phyloP scores from a whole-genome alignment of 192 early-diverging fungal genomes.

The Geranomyces variabilis region DNA sequence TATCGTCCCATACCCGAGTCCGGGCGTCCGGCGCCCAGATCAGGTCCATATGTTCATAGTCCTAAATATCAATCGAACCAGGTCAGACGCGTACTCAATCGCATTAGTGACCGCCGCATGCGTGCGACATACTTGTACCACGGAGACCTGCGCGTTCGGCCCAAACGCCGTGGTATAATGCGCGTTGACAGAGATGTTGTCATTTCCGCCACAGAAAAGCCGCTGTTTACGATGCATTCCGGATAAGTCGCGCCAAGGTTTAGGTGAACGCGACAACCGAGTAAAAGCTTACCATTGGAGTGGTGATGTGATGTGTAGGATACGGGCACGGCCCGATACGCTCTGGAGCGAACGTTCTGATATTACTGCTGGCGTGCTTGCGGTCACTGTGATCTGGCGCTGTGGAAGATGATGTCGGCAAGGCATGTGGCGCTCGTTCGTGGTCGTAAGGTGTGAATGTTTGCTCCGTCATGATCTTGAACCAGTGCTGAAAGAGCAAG shows the following conservation, averaged over 20 bases:
- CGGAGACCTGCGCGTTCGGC: background rate
- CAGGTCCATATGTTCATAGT: conserved; percentile 40
- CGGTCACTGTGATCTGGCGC: background rate
- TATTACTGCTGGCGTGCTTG: conserved; percentile 4
- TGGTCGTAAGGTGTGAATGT: conserved; percentile 36
- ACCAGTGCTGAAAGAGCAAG: conserved; percentile 39
- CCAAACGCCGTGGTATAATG: conserved; percentile 8
- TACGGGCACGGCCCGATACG: conserved; percentile 30
- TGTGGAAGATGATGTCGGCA: background rate
- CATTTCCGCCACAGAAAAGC: conserved; percentile 28
- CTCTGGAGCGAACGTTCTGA: conserved; percentile 18
- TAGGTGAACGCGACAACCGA: background rate
- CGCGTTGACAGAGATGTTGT: conserved; percentile 30
- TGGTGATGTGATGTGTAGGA: conserved; percentile 47
- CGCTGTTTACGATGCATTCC: too few relatives aligned
- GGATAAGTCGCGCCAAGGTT: background rate
- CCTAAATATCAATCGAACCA: conserved; percentile 9
- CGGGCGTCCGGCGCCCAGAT: conserved; percentile 34
- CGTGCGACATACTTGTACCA: conserved; percentile 1
- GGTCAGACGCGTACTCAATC: background rate
- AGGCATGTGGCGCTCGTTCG: background rate
- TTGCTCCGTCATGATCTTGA: conserved; percentile 36
- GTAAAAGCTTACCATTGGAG: conserved; percentile 14
- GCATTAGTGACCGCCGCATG: background rate
- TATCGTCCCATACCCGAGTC: conserved; percentile 23